phyloP scores from a whole-genome alignment of 2,329 filamentous ascomycete species.

The Fusarium napiforme region DNA sequence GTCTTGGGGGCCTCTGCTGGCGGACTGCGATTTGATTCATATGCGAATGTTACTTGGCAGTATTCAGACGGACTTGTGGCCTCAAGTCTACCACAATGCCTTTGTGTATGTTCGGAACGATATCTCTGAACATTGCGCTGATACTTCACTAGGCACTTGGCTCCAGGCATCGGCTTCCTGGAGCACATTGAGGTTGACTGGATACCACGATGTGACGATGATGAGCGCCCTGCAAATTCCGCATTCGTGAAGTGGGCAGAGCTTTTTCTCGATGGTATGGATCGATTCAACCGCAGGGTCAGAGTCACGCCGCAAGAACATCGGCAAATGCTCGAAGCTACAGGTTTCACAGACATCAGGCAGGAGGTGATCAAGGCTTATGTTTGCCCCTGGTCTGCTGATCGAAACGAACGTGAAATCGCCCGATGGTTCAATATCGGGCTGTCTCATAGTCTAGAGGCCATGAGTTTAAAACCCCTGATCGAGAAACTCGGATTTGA shows the following conservation, averaged over 20 bases:
- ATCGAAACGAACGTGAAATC: slow-evolving; percentile 72
- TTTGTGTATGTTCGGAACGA: slow-evolving; percentile 63
- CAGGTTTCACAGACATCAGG: slow-evolving; percentile 84
- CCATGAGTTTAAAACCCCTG: slow-evolving; percentile 78
- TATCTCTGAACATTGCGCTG: slow-evolving; percentile 7
- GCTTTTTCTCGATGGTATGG: slow-evolving; percentile 74
- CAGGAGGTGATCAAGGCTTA: slow-evolving; percentile 76
- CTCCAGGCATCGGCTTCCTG: slow-evolving; percentile 78
- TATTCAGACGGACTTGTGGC: slow-evolving; percentile 75
- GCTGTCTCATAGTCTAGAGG: slow-evolving; percentile 77
- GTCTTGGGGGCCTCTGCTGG: slow-evolving; percentile 63
- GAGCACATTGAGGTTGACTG: slow-evolving; percentile 94
- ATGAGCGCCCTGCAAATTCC: slow-evolving; percentile 66
- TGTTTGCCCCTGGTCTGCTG: slow-evolving; percentile 77
- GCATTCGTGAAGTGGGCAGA: slow-evolving; percentile 75
- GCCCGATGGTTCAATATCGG: slow-evolving; percentile 87
- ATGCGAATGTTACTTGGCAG: slow-evolving; percentile 82
- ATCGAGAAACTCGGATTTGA: slow-evolving; percentile 59
- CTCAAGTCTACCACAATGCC: slow-evolving; percentile 75
- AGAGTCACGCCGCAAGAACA: slow-evolving; percentile 65
- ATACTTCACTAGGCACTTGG: slow-evolving; percentile 70
- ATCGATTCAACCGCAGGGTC: slow-evolving; percentile 71
- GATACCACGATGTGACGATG: slow-evolving; percentile 76
- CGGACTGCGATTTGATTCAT: slow-evolving; percentile 83
- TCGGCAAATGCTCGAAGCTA: slow-evolving; percentile 68